Evolutionary conservation across 2,329 filamentous ascomycete species (phyloP).

Genomic region (Penicillium capsulatum): DNA sequence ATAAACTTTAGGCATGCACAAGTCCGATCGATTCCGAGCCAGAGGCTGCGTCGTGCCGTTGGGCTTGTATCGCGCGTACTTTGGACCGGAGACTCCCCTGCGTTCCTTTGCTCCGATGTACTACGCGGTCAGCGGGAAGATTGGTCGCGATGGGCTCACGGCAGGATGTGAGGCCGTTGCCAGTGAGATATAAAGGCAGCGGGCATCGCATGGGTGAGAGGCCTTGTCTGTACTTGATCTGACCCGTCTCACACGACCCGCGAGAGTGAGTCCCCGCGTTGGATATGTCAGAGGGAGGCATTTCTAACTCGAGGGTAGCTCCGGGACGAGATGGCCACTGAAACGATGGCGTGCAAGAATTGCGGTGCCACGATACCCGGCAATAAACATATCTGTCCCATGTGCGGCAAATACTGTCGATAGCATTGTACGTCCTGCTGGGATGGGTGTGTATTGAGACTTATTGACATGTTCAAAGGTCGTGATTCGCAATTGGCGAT

Average conservation of each 20-base stretch:
- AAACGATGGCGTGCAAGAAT: slow-evolving; percentile 6
- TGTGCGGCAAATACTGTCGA: slow-evolving; percentile 8
- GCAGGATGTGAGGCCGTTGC: no score
- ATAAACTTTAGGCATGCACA: slow-evolving; percentile 4
- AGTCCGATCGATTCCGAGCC: slow-evolving; percentile 9
- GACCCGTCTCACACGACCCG: not conserved
- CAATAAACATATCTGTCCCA: slow-evolving; percentile 6
- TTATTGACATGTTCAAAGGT: not conserved
- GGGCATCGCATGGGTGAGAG: no score
- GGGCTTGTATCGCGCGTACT: not conserved
- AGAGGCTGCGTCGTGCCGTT: slow-evolving; percentile 6
- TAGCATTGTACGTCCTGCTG: not conserved
- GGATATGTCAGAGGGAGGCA: no score
- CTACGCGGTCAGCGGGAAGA: not conserved
- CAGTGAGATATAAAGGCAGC: no score
- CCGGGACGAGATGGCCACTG: not conserved
- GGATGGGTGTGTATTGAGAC: not conserved
- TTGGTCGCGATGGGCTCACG: no score
- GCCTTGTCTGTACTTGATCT: no score
- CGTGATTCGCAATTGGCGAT: no score
- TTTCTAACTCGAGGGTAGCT: not conserved
- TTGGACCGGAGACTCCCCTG: no score
- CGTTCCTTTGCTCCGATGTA: slow-evolving; percentile 2
- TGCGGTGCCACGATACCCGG: slow-evolving; percentile 5
- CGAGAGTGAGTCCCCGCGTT: no score